These are phyloP conservation scores for Pelargonium cotyledonis DNA, from an alignment of 441 rosid genomes.

Conservation along the genomic window DNA sequence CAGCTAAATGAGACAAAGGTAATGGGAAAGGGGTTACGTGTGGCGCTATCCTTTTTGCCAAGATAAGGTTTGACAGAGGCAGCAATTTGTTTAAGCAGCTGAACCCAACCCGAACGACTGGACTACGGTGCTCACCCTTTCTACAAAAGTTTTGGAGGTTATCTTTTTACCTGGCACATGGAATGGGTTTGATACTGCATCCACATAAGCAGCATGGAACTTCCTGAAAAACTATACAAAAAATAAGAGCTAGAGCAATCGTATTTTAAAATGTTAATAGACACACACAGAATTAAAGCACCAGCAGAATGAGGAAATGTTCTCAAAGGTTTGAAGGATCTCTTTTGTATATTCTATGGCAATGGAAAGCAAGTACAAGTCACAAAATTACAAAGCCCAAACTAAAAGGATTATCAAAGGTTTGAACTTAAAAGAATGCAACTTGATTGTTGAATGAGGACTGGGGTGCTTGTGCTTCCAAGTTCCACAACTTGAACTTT, in stretches of 20 bases:
- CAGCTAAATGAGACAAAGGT: too few species aligned
- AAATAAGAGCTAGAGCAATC: neutral
- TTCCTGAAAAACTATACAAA: slow-evolving; percentile 60
- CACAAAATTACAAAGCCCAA: neutral
- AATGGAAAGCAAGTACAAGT: neutral
- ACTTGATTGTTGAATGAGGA: too few species aligned
- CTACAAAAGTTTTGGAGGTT: slow-evolving; percentile 74
- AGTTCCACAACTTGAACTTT: too few species aligned
- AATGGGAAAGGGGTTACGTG: too few species aligned
- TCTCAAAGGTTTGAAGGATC: neutral
- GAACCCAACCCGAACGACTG: slow-evolving; percentile 75
- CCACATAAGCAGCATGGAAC: slow-evolving; percentile 88
- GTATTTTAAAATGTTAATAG: neutral
- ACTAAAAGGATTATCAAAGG: too few species aligned
- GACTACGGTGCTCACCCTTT: slow-evolving; percentile 71
- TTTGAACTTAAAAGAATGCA: too few species aligned
- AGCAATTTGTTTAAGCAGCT: slow-evolving; percentile 16
- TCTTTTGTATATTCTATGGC: neutral
- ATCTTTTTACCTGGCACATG: slow-evolving; percentile 91
- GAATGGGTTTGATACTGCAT: slow-evolving; percentile 91
- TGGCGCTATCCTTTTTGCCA: too few species aligned
- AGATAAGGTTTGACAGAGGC: too few species aligned
- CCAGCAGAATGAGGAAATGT: neutral
- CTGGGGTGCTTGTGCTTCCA: too few species aligned
- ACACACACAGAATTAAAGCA: neutral